Conservation (phyloP, 306 rosid genomes). For the Prinsepia uniflora region DNA sequence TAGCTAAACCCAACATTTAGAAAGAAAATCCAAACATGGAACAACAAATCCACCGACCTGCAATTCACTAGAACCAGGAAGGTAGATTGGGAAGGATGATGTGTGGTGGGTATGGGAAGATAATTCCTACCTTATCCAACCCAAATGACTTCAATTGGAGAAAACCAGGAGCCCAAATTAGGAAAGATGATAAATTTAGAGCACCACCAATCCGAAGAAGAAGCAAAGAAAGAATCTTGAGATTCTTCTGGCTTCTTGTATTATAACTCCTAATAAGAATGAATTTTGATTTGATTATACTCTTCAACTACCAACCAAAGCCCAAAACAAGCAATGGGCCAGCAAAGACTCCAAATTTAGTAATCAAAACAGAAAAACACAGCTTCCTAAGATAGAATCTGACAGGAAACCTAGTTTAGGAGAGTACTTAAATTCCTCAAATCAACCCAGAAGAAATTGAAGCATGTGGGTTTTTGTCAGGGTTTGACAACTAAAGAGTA, state of each 20-base stretch:
- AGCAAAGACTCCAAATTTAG: conserved; percentile 52
- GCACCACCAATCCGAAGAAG: conserved; percentile 22
- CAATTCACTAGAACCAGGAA: conserved; percentile 29
- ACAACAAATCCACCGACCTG: conserved; percentile 28
- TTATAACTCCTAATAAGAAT: conserved; percentile 49
- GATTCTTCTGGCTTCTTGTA: conserved; percentile 32
- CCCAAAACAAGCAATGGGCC: conserved; percentile 46
- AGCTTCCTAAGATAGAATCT: conserved; percentile 24
- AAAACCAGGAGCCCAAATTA: conserved; percentile 20
- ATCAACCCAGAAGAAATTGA: conserved; percentile 25
- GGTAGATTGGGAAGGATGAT: conserved; percentile 22
- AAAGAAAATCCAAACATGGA: conserved; percentile 23
- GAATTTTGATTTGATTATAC: conserved; percentile 40
- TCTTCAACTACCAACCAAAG: conserved; percentile 55
- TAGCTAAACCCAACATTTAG: conserved; percentile 32
- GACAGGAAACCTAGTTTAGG: conserved; percentile 25
- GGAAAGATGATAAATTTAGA: conserved; percentile 34
- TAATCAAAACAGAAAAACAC: conserved; percentile 29
- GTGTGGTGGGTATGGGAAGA: conserved; percentile 28
- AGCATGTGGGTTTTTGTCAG: conserved; percentile 32
- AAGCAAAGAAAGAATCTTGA: conserved; percentile 68
- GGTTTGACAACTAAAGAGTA: conserved; percentile 25
- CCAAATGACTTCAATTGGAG: conserved; percentile 37
- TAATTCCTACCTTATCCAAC: conserved; percentile 53
- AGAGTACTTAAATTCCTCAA: conserved; percentile 30